phyloP scores from a whole-genome alignment of 768 basidiomycete genomes.

The Agaricus subrufescens region DNA sequence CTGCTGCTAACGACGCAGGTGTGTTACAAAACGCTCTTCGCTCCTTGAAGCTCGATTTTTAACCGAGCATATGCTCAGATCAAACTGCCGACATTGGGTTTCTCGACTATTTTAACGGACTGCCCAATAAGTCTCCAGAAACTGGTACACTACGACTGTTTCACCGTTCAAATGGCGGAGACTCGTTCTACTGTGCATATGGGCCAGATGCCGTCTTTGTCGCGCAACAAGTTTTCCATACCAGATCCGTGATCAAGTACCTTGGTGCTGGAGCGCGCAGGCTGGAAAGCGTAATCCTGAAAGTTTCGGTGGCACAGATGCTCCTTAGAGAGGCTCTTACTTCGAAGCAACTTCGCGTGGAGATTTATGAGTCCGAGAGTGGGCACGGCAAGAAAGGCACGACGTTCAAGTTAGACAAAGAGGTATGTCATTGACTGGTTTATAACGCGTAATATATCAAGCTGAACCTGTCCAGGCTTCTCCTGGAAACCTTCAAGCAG shows the following conservation, averaged over 20 bases:
- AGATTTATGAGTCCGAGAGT: constrained; percentile 80
- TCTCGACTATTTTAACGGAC: constrained; percentile 58
- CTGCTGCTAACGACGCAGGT: background rate
- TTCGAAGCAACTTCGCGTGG: constrained; percentile 81
- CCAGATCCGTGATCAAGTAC: constrained; percentile 90
- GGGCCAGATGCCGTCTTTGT: constrained; percentile 86
- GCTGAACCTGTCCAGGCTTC: constrained; percentile 33
- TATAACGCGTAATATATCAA: background rate
- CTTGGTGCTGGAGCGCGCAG: constrained; percentile 65
- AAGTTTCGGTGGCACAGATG: constrained; percentile 67
- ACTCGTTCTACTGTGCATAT: constrained; percentile 84
- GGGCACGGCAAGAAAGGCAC: constrained; percentile 70
- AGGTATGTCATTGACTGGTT: constrained; percentile 38
- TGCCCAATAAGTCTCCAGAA: constrained; percentile 65
- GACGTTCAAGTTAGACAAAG: constrained; percentile 78
- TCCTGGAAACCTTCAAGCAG: constrained; percentile 63
- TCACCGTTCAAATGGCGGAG: constrained; percentile 47
- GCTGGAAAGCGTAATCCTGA: constrained; percentile 76
- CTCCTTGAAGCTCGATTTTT: background rate
- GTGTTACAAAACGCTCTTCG: background rate
- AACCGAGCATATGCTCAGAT: constrained; percentile 29
- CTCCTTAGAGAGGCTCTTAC: constrained; percentile 90
- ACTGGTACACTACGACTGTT: constrained; percentile 87
- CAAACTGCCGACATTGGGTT: constrained; percentile 76
- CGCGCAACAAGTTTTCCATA: constrained; percentile 78